Evolutionary conservation across 768 basidiomycete species (phyloP).

Genomic region (Leccinum uliginosum): DNA sequence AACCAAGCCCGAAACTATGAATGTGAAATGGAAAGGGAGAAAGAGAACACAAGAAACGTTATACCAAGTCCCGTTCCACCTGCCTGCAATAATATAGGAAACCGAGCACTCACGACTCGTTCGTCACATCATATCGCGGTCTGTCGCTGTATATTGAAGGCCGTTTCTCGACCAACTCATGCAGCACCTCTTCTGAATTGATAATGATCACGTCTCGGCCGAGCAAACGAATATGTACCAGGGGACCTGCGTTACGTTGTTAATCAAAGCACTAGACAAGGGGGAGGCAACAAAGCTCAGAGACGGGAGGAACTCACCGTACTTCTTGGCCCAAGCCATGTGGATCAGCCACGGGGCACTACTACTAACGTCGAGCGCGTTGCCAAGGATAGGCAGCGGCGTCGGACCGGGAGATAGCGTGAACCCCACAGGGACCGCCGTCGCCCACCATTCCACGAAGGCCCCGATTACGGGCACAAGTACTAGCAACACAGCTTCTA

Average conservation of each 20-base stretch:
- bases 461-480: not conserved
- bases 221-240: not conserved
- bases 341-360: conserved; percentile 11
- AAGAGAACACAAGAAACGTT: not conserved
- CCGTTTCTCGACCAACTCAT: conserved; percentile 12
- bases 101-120: conserved; percentile 6
- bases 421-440: not conserved
- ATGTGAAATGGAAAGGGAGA: too few species aligned
- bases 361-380: conserved; percentile 5
- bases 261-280: not conserved
- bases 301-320: conserved; percentile 3
- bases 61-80: not conserved
- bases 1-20: conserved; percentile 13
- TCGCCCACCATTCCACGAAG: not conserved
- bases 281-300: not conserved
- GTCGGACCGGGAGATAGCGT: conserved; percentile 13
- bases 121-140: conserved; percentile 2
- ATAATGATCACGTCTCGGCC: conserved; percentile 8
- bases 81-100: not conserved
- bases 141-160: conserved; percentile 14
- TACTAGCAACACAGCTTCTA: not conserved
- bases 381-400: conserved; percentile 11
- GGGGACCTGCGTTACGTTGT: not conserved
- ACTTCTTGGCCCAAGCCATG: conserved; percentile 7
- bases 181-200: conserved; percentile 8